Conservation (phyloP, 306 rosid genomes). For the Mimosa bimucronata region DNA sequence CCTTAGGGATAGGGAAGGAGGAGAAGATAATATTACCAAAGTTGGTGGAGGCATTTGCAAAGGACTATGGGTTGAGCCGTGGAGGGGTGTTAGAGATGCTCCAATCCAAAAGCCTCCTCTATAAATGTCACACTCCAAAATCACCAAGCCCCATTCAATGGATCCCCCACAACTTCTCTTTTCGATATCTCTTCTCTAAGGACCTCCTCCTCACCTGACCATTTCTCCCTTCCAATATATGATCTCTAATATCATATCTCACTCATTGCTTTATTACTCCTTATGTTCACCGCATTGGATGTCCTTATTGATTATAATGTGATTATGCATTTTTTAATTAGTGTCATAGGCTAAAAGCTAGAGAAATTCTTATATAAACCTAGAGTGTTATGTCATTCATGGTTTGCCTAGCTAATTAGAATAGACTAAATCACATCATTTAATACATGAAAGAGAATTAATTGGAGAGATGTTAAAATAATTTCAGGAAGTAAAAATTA, state of each 20-base stretch:
- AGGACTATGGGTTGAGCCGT: slow-evolving; percentile 61
- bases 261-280: too few species aligned
- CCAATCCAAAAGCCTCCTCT: slow-evolving; percentile 49
- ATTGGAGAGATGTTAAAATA: too few species aligned
- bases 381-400: too few species aligned
- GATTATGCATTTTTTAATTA: background rate
- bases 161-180: slow-evolving; percentile 77
- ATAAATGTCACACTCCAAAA: slow-evolving; percentile 53
- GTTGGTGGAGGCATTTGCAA: slow-evolving; percentile 73
- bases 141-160: slow-evolving; percentile 65
- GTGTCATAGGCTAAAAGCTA: too few species aligned
- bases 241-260: too few species aligned
- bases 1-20: slow-evolving; percentile 76
- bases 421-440: too few species aligned
- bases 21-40: slow-evolving; percentile 71
- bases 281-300: background rate
- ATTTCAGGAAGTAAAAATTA: too few species aligned
- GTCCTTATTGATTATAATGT: background rate
- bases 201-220: slow-evolving; percentile 44
- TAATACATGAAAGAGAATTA: too few species aligned
- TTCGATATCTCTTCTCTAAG: slow-evolving; percentile 84
- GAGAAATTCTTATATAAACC: too few species aligned
- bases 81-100: slow-evolving; percentile 64
- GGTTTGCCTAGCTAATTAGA: too few species aligned
- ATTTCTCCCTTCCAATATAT: background rate